These are phyloP conservation scores for Jaminaea rosea DNA, from an alignment of 1,284 basidiomycete species.

Conservation along the genomic window DNA sequence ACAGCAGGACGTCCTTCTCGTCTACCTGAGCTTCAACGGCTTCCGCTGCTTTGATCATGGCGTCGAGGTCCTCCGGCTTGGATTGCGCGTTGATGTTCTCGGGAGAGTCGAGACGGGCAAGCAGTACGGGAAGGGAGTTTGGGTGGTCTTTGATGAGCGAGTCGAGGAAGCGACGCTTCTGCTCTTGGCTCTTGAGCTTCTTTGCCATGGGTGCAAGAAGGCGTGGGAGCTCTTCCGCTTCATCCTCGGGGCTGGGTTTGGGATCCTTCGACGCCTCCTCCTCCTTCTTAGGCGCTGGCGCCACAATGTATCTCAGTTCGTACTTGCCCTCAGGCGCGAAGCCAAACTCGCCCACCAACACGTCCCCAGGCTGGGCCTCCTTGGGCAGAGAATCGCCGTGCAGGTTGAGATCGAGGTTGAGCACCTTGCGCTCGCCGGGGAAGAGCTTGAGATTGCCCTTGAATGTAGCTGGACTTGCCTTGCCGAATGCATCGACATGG, in stretches of 20 bases:
- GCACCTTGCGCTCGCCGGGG: conserved; percentile 37
- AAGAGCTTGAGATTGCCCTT: conserved; percentile 36
- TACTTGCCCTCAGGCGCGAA: conserved; percentile 33
- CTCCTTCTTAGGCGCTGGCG: conserved; percentile 31
- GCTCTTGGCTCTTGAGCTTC: conserved; percentile 41
- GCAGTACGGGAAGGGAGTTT: conserved; percentile 33
- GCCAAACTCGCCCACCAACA: conserved; percentile 40
- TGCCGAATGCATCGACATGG: conserved; percentile 40
- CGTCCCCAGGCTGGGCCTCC: conserved; percentile 41
- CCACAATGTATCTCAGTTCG: conserved; percentile 39
- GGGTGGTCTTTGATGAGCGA: conserved; percentile 39
- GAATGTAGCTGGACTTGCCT: conserved; percentile 25
- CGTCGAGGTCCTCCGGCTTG: conserved; percentile 13
- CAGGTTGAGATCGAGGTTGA: conserved; percentile 39
- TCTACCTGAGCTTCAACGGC: conserved; percentile 29
- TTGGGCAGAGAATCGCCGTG: conserved; percentile 43
- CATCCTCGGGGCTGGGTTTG: too few species aligned
- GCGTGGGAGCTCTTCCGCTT: conserved; percentile 20
- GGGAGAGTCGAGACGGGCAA: conserved; percentile 40
- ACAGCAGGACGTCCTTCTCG: conserved; percentile 34
- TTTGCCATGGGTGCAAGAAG: conserved; percentile 38
- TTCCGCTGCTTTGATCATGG: conserved; percentile 22
- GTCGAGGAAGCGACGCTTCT: conserved; percentile 38
- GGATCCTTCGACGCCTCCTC: conserved; percentile 31
- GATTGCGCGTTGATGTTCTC: conserved; percentile 12